Conservation (phyloP, 225 moss, liverwort and hornwort species). For the Straminergon stramineum region DNA sequence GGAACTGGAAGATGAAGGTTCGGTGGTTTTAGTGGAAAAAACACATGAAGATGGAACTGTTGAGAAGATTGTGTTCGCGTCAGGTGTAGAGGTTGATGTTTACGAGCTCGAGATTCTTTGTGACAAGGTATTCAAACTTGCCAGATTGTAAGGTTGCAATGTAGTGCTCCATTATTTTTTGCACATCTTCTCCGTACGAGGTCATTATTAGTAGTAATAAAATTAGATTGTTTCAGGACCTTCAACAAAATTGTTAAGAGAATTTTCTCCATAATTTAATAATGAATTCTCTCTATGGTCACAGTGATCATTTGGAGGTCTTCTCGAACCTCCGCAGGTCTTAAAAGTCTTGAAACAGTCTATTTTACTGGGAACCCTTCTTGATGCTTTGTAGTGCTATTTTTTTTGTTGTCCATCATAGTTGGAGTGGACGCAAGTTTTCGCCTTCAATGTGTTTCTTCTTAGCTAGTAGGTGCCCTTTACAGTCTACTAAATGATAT, state of each 20-base stretch:
- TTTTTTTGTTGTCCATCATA: not conserved
- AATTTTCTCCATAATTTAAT: too few relatives aligned
- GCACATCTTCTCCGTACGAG: not conserved
- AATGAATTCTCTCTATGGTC: not conserved
- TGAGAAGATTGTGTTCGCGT: constrained; percentile 84
- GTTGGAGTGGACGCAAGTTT: not conserved
- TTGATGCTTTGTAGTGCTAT: not conserved
- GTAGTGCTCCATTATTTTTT: not conserved
- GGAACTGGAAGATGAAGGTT: constrained; percentile 60
- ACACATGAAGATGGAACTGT: constrained; percentile 73
- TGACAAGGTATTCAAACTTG: constrained; percentile 50
- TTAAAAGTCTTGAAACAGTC: not conserved
- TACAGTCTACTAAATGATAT: not conserved
- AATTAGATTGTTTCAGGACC: not conserved
- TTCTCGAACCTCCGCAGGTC: not conserved
- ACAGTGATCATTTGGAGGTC: not conserved
- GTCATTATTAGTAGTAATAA: not conserved
- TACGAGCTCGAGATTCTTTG: constrained; percentile 94
- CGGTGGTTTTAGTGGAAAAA: constrained; percentile 89
- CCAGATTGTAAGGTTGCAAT: not conserved
- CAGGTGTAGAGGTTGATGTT: constrained; percentile 93
- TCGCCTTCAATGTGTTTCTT: not conserved
- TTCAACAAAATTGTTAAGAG: not conserved
- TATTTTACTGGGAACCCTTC: not conserved
- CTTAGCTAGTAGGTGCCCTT: not conserved